Evolutionary conservation across 2,329 filamentous ascomycete genomes (phyloP), one percentile per base, ranked within the genome.

Genomic region (Botrytis galanthina): DNA sequence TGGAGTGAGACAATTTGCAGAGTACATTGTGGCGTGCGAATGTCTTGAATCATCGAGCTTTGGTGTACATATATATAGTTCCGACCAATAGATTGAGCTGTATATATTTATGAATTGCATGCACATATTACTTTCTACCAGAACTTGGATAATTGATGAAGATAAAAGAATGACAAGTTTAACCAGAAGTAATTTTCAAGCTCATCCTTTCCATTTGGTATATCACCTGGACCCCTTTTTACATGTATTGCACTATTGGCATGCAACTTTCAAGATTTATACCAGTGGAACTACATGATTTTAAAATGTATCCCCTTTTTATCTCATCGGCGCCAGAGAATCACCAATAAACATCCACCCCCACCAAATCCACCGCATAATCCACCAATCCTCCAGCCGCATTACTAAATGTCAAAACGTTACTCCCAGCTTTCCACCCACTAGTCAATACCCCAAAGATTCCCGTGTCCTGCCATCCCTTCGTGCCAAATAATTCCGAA

Each of bases 321-420:
- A 20, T 22, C 16, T 42, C 16, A 44, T 26, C 16, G 4, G 12
- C 29, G 8, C 16, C 10, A 20, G 6, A 5, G 8, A 12, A 35
- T 68, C 46, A 77, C 76, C 67, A 77, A 59, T 54, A 79, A n/a
- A 82, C 74, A 22, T 73, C 76, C 54, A 83, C 48, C 0, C 82
- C 82, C 12, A 83, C 82, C 73, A 84, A 81, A 74, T 83, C 82
- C 9, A 81, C 78, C 8, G 75, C 82, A 69, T 78, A 82, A 35
- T 72, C 70, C 54, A 80, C 77, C 14, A 80, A 75, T 1, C 78
- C 80, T 0, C 79, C 79, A 9, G 74, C 79, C 46, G 74, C 78
- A 77, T 83, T 83, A 0, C 80, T 79, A 39, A 83, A 78, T 5
- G 80, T 77, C 20, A 84, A 75, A 46, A 32, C 42, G 72, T 79